Conservation (phyloP, 345 rosid genomes). For the Euphorbia pulcherrima region DNA sequence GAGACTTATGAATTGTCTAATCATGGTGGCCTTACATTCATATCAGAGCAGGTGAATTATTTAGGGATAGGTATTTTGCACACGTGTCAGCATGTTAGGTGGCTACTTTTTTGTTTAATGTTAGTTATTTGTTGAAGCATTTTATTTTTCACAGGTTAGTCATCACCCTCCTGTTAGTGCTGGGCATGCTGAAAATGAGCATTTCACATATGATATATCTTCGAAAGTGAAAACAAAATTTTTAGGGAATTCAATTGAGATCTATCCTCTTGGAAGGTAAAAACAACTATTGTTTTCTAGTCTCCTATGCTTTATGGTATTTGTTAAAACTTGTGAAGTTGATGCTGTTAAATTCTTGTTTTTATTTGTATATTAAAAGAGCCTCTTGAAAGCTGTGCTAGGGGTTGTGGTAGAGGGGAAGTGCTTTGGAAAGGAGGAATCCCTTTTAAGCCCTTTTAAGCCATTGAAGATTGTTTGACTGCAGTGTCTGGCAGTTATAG, state of each 20-base stretch:
- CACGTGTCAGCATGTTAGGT: background rate
- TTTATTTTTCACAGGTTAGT: conserved; percentile 48
- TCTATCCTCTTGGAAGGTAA: conserved; percentile 78
- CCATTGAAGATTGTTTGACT: background rate
- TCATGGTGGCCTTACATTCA: conserved; percentile 71
- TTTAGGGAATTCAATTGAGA: conserved; percentile 69
- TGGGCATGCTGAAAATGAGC: conserved; percentile 88
- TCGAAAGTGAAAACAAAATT: conserved; percentile 88
- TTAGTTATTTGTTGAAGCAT: background rate
- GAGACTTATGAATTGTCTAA: conserved; percentile 84
- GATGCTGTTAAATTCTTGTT: background rate
- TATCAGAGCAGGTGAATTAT: conserved; percentile 72
- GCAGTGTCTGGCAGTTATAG: background rate
- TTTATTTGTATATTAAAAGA: background rate
- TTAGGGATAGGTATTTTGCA: background rate
- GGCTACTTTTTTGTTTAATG: background rate
- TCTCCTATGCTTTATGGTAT: background rate
- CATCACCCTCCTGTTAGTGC: conserved; percentile 98
- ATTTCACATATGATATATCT: conserved; percentile 71
- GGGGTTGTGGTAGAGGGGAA: background rate
- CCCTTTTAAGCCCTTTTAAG: background rate
- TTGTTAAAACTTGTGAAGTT: background rate
- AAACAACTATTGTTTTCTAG: background rate
- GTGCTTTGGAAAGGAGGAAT: background rate
- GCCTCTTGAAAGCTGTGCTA: background rate